Conservation (phyloP, 169 alveolate genomes). For the Plasmodium inui region DNA sequence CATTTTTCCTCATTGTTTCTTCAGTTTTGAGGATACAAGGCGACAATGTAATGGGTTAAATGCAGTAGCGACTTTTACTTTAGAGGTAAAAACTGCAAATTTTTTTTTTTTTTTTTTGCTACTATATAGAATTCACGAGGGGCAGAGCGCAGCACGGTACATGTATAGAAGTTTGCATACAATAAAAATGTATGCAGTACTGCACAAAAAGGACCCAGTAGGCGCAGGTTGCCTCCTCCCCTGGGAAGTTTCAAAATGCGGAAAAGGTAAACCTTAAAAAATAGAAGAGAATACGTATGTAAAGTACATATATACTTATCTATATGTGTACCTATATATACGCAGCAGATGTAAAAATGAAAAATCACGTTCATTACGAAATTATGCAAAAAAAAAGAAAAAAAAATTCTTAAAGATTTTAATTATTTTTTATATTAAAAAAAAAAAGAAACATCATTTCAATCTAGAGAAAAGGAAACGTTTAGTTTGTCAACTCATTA, state of each 20-base stretch:
- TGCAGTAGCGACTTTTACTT: background rate
- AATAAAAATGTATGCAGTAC: background rate
- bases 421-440: background rate
- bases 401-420: background rate
- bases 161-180: background rate
- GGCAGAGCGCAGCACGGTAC: background rate
- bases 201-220: background rate
- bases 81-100: background rate
- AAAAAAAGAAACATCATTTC: background rate
- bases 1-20: conserved; percentile 1
- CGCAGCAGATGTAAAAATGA: background rate
- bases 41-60: background rate
- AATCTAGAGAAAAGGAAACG: background rate
- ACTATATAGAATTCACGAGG: background rate
- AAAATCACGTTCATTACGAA: background rate
- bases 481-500: background rate
- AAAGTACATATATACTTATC: background rate
- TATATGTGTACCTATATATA: background rate
- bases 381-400: background rate
- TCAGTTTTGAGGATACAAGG: background rate
- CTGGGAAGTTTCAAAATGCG: background rate
- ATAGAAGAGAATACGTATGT: background rate
- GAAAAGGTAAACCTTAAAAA: background rate
- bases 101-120: background rate
- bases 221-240: background rate